Percentiles rank a stretch among this genome's conserved stretches.
These are phyloP conservation scores for Lachnellula suecica DNA, from an alignment of 2,329 filamentous ascomycete species.

Conservation along the genomic window DNA sequence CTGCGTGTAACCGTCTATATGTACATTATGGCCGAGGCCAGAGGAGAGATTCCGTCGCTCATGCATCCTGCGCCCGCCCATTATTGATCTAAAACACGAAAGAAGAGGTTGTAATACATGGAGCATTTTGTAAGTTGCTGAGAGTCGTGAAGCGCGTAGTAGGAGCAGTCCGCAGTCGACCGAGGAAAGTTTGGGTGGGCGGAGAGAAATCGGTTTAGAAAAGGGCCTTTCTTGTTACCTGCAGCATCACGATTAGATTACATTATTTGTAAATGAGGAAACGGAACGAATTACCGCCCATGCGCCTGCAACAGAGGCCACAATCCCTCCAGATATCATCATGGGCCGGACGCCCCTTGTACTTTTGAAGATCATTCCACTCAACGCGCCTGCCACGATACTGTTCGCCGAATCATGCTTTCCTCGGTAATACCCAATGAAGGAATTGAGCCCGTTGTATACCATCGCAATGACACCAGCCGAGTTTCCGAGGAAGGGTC, in stretches of 20 bases:
- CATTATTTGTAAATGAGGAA: neutral
- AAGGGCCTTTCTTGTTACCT: slow-evolving; percentile 51
- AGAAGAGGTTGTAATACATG: slow-evolving; percentile 31
- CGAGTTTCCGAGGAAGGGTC: slow-evolving; percentile 94
- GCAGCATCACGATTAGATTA: slow-evolving; percentile 18
- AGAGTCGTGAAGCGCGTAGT: slow-evolving; percentile 5
- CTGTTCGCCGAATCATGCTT: slow-evolving; percentile 92
- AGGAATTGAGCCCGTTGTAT: slow-evolving; percentile 91
- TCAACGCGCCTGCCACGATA: slow-evolving; percentile 78
- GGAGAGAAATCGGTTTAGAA: slow-evolving; percentile 36
- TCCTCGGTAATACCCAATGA: slow-evolving; percentile 74
- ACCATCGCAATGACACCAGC: slow-evolving; percentile 93
- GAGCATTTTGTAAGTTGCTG: slow-evolving; percentile 15
- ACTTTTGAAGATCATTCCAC: slow-evolving; percentile 95
- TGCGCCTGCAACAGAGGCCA: slow-evolving; percentile 77
- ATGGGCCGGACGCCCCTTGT: slow-evolving; percentile 87
- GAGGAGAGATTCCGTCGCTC: slow-evolving; percentile 37
- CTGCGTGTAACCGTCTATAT: slow-evolving; percentile 29
- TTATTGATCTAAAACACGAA: slow-evolving; percentile 32
- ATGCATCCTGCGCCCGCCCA: slow-evolving; percentile 33
- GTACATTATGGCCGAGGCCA: slow-evolving; percentile 30
- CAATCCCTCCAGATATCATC: slow-evolving; percentile 90
- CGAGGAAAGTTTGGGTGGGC: neutral
- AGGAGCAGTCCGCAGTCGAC: slow-evolving; percentile 3
- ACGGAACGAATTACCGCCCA: slow-evolving; percentile 75